Conservation (phyloP, 345 rosid species). For the Garcia nutans region DNA sequence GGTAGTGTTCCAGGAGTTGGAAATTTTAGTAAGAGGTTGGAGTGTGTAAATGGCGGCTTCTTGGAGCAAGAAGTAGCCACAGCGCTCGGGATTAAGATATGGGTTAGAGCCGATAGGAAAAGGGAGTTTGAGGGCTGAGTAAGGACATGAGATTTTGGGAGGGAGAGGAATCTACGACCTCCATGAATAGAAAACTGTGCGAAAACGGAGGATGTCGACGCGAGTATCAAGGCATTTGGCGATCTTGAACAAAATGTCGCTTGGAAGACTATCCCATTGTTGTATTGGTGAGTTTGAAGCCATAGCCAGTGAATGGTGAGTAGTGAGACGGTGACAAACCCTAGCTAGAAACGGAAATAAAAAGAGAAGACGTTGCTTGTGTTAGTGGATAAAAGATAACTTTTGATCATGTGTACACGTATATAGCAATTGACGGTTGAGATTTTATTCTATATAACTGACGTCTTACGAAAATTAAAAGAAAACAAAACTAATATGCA, state of each 20-base stretch:
- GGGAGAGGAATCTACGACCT: slow-evolving; percentile 1
- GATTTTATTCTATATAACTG: too few species aligned
- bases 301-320: neutral
- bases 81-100: neutral
- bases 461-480: too few species aligned
- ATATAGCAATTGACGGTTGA: too few species aligned
- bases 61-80: neutral
- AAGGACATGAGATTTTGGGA: neutral
- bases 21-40: neutral
- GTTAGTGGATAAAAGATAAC: too few species aligned
- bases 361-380: too few species aligned
- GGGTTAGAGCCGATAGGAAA: slow-evolving; percentile 9
- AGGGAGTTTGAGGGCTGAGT: slow-evolving; percentile 7
- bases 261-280: slow-evolving; percentile 21
- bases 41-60: slow-evolving; percentile 6
- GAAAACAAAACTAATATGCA: too few species aligned
- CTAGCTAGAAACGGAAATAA: too few species aligned
- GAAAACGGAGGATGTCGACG: slow-evolving; percentile 23
- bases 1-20: neutral
- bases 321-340: too few species aligned
- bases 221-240: slow-evolving; percentile 17
- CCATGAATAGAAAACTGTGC: slow-evolving; percentile 34
- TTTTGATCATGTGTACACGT: too few species aligned
- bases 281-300: neutral
- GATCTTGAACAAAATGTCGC: slow-evolving; percentile 19